Base-by-base conservation (phyloP, 371 early-diverging fungal genomes). In the Sporodiniella umbellata region DNA sequence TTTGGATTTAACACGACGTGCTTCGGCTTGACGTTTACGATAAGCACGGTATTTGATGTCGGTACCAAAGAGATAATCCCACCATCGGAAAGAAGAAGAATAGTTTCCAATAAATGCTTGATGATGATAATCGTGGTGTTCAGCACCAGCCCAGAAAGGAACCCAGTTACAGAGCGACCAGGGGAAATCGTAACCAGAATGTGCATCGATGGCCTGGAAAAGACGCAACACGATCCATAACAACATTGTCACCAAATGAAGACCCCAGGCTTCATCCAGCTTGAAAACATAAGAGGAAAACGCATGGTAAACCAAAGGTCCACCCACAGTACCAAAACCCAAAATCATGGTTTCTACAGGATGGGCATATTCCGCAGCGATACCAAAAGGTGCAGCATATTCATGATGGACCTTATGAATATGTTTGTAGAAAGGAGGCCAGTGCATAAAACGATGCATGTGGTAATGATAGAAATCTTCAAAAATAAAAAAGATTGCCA, bases 351-450 rank as follows among this genome's bases (percentile, higher is more conserved):
- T 87, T 62, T 93, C 93, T 28, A 87, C 56, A 22, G 93, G 92
- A 57, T 92, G 92, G 24, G 92, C 91, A 53, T 93, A 93, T 68
- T 93, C 93, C 42, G 91, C 92, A 42, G 89, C 75, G 46, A 92
- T 74, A 45, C 95, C 97, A 47, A 94, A 92, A 25, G 97, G 94
- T 17, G 94, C 91, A 42, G 88, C 78, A 70, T 86, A 96, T 67
- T 94, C 92, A 76, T 96, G 97, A 68, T 96, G 95, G 19, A 87
- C 67, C 76, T 96, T 96, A 82, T 96, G 97, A 44, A 96, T 83
- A 55, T 81, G 68, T 52, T 91, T 90, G 76, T 95, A 96, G 51
- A 95, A 72, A 18, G 87, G 83, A 14, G 90, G 89, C 75, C 87
- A 87, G 78, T 96, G 97, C 66, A 96, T 79, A 28, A 83, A 74